phyloP scores from a whole-genome alignment of 2,329 filamentous ascomycete species.

The Penicillium sp. region DNA sequence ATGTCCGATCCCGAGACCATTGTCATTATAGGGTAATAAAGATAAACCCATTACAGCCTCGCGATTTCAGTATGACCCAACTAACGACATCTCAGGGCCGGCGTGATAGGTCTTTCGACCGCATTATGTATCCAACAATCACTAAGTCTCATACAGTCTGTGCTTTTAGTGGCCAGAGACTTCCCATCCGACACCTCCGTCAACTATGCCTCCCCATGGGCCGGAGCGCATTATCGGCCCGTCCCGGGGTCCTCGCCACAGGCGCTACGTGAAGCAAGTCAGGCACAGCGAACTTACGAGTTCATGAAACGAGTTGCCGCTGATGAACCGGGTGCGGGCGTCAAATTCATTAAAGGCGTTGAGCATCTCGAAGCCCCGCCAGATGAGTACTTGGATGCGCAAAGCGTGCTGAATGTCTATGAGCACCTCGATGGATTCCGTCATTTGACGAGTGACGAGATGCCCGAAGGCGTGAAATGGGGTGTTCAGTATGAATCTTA shows the following conservation, averaged over 20 bases:
- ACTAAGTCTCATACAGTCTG: constrained; percentile 25
- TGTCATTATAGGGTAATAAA: constrained; percentile 37
- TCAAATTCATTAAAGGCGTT: constrained; percentile 39
- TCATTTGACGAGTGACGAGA: constrained; percentile 27
- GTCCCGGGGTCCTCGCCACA: constrained; percentile 42
- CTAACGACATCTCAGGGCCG: constrained; percentile 32
- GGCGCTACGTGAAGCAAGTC: constrained; percentile 34
- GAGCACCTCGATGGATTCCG: constrained; percentile 38
- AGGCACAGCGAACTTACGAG: constrained; percentile 41
- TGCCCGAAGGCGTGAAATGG: constrained; percentile 40
- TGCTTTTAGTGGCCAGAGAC: constrained; percentile 43
- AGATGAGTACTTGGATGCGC: constrained; percentile 33
- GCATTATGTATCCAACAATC: constrained; percentile 36
- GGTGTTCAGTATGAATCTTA: constrained; percentile 44
- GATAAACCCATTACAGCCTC: not conserved
- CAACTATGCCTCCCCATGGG: constrained; percentile 49
- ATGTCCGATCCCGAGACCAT: constrained; percentile 34
- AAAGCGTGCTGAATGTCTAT: constrained; percentile 30
- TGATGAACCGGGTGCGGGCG: constrained; percentile 37
- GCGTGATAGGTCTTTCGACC: constrained; percentile 41
- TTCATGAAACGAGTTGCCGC: constrained; percentile 37
- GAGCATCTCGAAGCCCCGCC: constrained; percentile 45
- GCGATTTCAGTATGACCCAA: not conserved
- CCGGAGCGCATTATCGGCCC: constrained; percentile 50
- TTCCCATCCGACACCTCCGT: constrained; percentile 41